Base-by-base conservation (phyloP, 352 stramenopile genomes). In the Phytophthora kernoviae region DNA sequence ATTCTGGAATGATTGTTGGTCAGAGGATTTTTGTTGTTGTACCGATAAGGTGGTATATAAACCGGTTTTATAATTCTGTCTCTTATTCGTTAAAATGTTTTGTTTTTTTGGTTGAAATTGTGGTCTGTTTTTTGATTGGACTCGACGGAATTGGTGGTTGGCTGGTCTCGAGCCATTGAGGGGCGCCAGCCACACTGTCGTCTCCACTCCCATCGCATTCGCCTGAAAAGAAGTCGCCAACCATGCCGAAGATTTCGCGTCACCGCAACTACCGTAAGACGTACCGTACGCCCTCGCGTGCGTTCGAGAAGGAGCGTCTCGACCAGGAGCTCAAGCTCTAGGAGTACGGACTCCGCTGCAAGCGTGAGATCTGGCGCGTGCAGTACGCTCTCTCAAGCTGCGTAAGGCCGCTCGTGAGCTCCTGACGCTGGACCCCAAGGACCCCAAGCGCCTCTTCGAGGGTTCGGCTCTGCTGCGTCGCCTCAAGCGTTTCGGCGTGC, bases 321-420 rank as follows among this genome's bases (percentile, higher is more conserved):
- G 97, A 99, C 88, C 96, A 98, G 75, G 98, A 99, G 84, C 89
- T 99, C 50, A 99, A 99, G 90, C 88, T 98, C 44, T 98, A 40
- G 98, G 97, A 99, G 87, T 99, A 99, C 78, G 98, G 98, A 49
- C 94, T 99, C 21, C 91, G 97, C 70, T 99, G 97, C 94, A 99
- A 99, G 94, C 96, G 97, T 68, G 97, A 99, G 80, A 99, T 99
- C 80, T 99, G 98, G 98, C 96, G 98, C 62, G 96, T 99, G 47
- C 98, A 99, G 83, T 98, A 98, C 70, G 94, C 97, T 54, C 86
- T 99, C 54, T 98, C 63, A 99, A 99, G 92, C 94, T 99, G 57
- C 96, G 98, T 72, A 99, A 99, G 77, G 96, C 97, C 33, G 98
- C 98, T 14, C 97, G 98, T 88, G 89, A 98, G 67, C 84, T 99